Base-by-base conservation (phyloP, 768 basidiomycete species). In the Boletus insuetus region DNA sequence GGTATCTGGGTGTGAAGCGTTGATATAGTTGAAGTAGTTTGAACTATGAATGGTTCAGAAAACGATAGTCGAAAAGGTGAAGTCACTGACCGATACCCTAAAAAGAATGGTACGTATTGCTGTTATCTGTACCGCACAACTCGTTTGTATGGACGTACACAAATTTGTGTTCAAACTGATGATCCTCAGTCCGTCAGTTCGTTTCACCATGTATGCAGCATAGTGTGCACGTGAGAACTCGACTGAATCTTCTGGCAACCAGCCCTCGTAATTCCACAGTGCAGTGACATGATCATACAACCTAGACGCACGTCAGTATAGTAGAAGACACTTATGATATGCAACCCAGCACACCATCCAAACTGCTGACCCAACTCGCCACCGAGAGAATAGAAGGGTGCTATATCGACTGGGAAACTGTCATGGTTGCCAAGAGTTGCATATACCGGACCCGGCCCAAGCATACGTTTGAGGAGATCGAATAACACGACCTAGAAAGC, bases 381-480 rank as follows among this genome's bases (percentile, higher is more conserved):
- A 29, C 79, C 82, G 2, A 89, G 69, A 7, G 82, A 74, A 60
- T 82, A 77, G 29, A 83, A 80, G 1, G 86, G 80, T 58, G 86
- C 86, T 61, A 84, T 77, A 3, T 69, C 85, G 77, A 64, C 41
- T 6, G 54, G 83, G 66, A 84, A 87, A 40, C 77, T 84, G 65
- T 91, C 89, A 61, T 91, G 89, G 65, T 91, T 91, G 10, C 89
- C 89, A 10, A 91, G 73, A 0, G 85, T 81, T 29, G 85, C 82
- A 59, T 90, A 91, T 3, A 90, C 79, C n/a, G 89, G 87, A 0
- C 86, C 86, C 14, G 79, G 75, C 16, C 82, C 82, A 31, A 90
- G 75, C 61, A 76, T 75, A 16, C 74, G 74, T 68, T 80, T 86
- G 70, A 89, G 79, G 35, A 91, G 75, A 58, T 84, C 86, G 63